These are phyloP conservation scores for Dendrobium huoshanense DNA, from an alignment of 106 monocot genomes.

Conservation along the genomic window DNA sequence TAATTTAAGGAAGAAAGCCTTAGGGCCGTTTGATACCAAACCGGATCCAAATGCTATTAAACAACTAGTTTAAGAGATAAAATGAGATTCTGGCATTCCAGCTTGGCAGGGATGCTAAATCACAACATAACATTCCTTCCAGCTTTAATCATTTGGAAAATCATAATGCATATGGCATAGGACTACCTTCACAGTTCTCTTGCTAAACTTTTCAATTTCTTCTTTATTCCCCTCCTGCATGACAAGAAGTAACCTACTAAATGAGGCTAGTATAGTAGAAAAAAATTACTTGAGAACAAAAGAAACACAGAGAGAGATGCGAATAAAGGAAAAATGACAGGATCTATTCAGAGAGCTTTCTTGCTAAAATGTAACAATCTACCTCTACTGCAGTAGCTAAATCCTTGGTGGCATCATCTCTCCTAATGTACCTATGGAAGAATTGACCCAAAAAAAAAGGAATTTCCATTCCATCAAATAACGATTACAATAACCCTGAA, in stretches of 20 bases:
- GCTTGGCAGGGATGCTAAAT: background rate
- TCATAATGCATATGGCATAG: background rate
- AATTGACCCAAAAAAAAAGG: background rate
- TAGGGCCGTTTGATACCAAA: background rate
- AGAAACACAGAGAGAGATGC: background rate
- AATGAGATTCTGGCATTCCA: background rate
- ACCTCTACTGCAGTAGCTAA: conserved; percentile 81
- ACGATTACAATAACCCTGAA: background rate
- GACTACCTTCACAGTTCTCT: conserved; percentile 90
- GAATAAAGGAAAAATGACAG: background rate
- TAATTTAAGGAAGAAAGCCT: background rate
- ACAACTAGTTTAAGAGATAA: background rate
- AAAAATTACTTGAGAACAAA: background rate
- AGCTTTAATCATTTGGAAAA: background rate
- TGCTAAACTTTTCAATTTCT: conserved; percentile 91
- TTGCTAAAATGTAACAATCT: background rate
- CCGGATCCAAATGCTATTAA: background rate
- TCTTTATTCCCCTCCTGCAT: conserved; percentile 82
- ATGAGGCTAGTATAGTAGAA: background rate
- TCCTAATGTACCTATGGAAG: conserved; percentile 59
- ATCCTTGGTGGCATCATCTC: conserved; percentile 79
- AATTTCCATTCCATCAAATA: conserved; percentile 1
- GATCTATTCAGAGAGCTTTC: background rate
- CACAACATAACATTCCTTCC: background rate
- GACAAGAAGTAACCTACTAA: conserved; percentile 4